These are phyloP conservation scores for Solanum medicagineum DNA, from an alignment of 257 asterid genomes.

Conservation along the genomic window DNA sequence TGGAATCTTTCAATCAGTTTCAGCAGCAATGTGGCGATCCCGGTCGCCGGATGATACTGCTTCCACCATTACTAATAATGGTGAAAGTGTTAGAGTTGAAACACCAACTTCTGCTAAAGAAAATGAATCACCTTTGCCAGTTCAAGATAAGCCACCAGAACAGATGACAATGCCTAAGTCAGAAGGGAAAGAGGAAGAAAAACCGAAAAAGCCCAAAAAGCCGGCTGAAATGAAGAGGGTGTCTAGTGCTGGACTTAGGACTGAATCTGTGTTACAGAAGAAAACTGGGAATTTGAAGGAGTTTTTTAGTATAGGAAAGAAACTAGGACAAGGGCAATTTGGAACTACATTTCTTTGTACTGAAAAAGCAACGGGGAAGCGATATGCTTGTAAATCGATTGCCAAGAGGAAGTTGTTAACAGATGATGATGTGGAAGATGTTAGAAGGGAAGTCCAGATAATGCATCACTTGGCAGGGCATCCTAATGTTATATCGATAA, in stretches of 20 bases:
- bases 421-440: conserved; percentile 91
- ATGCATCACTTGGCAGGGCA: conserved; percentile 89
- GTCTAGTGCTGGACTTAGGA: conserved; percentile 74
- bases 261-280: conserved; percentile 61
- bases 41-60: neutral
- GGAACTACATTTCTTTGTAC: conserved; percentile 75
- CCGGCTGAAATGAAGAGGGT: conserved; percentile 53
- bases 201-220: conserved; percentile 28
- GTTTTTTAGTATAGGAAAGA: conserved; percentile 60
- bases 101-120: neutral
- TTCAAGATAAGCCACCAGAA: conserved; percentile 9
- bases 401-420: conserved; percentile 81
- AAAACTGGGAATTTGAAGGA: conserved; percentile 79
- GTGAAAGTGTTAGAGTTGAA: neutral
- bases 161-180: conserved; percentile 4
- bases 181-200: conserved; percentile 8
- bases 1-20: conserved; percentile 10
- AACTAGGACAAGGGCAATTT: conserved; percentile 89
- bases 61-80: conserved; percentile 1
- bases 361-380: conserved; percentile 52
- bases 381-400: conserved; percentile 82
- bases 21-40: conserved; percentile 11
- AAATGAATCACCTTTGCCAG: conserved; percentile 1
- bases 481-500: conserved; percentile 77
- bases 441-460: conserved; percentile 90